Evolutionary conservation across 768 basidiomycete genomes (phyloP).

Genomic region (Russula griseocarnosa): DNA sequence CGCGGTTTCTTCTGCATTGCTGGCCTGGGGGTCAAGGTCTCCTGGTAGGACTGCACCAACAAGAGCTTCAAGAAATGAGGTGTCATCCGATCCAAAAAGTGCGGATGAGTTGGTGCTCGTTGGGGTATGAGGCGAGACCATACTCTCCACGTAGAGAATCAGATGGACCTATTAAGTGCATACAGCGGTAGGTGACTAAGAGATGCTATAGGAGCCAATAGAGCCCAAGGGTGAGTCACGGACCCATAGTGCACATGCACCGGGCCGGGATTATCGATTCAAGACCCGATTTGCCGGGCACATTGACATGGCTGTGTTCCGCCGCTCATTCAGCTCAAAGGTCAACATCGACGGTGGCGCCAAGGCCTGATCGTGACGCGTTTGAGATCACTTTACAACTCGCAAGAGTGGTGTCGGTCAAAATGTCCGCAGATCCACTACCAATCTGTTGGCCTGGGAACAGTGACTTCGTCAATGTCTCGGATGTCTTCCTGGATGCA

Average conservation of each 20-base stretch:
- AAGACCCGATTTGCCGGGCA: background rate
- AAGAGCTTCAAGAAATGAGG: slow-evolving; percentile 50
- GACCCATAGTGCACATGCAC: too few species aligned
- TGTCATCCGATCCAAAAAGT: slow-evolving; percentile 53
- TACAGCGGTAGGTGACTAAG: background rate
- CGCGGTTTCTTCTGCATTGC: slow-evolving; percentile 2
- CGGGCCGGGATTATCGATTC: background rate
- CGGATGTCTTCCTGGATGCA: slow-evolving; percentile 54
- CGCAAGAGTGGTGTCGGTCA: background rate
- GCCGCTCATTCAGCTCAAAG: background rate
- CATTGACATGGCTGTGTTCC: background rate
- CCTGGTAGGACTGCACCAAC: slow-evolving; percentile 46
- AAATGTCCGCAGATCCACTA: slow-evolving; percentile 5
- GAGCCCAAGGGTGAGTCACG: too few species aligned
- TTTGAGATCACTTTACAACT: background rate
- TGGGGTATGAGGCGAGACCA: slow-evolving; percentile 20
- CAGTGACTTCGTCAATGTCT: slow-evolving; percentile 61
- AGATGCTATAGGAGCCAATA: background rate
- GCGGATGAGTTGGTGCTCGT: slow-evolving; percentile 43
- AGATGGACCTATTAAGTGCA: background rate
- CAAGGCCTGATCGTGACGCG: slow-evolving; percentile 7
- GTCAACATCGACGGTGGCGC: background rate
- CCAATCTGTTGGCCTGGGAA: slow-evolving; percentile 45
- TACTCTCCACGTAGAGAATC: slow-evolving; percentile 5
- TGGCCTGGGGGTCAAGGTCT: slow-evolving; percentile 34